Conservation (phyloP, 2,329 filamentous ascomycete species). For the Camillea tinctor region DNA sequence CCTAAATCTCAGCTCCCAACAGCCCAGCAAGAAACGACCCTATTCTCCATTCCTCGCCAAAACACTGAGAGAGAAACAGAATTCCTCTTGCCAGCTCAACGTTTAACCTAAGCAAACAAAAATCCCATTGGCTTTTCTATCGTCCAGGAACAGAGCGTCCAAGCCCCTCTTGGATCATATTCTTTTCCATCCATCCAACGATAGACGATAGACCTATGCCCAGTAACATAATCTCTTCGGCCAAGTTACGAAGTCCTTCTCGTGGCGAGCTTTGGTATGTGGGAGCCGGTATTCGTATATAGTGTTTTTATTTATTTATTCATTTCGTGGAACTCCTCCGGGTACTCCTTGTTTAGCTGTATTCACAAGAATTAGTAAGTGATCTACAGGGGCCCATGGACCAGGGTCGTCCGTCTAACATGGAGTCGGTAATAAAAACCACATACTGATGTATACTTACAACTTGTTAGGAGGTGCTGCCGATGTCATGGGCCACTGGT, state of each 20-base stretch:
- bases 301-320: no score
- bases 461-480: constrained; percentile 72
- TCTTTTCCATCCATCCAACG: constrained; percentile 8
- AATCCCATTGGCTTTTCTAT: constrained; percentile 18
- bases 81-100: not conserved
- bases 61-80: not conserved
- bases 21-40: not conserved
- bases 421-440: constrained; percentile 20
- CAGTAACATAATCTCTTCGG: not conserved
- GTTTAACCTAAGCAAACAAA: not conserved
- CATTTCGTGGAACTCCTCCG: constrained; percentile 10
- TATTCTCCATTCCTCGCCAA: not conserved
- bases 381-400: constrained; percentile 6
- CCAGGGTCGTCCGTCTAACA: constrained; percentile 24
- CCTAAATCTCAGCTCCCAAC: not conserved
- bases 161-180: constrained; percentile 6
- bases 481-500: constrained; percentile 87
- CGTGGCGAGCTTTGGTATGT: not conserved
- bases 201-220: constrained; percentile 10
- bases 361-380: constrained; percentile 17
- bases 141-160: constrained; percentile 9
- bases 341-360: constrained; percentile 19
- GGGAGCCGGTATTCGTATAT: not conserved
- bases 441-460: constrained; percentile 50
- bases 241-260: not conserved